These are phyloP conservation scores for Penicillium thymicola DNA, from an alignment of 2,329 filamentous ascomycete genomes.

Conservation along the genomic window DNA sequence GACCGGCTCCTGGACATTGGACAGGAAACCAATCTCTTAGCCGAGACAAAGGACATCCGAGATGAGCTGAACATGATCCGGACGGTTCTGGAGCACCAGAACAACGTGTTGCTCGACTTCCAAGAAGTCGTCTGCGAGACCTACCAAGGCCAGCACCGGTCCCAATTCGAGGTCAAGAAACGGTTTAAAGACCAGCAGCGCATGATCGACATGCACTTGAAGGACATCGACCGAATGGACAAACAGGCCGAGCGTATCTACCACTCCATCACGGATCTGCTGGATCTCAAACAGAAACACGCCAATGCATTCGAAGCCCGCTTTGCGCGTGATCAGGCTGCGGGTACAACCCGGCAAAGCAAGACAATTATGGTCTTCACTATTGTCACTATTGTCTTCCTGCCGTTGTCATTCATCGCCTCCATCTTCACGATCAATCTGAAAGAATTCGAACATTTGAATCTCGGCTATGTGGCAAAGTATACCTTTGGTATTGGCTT, in stretches of 20 bases:
- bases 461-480: constrained; percentile 51
- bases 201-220: constrained; percentile 55
- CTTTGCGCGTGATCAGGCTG: constrained; percentile 56
- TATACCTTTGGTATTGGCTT: constrained; percentile 57
- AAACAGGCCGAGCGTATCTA: constrained; percentile 61
- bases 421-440: constrained; percentile 57
- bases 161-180: constrained; percentile 51
- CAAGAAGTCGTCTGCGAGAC: constrained; percentile 38
- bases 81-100: constrained; percentile 39
- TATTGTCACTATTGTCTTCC: constrained; percentile 57
- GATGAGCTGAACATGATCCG: constrained; percentile 64
- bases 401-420: constrained; percentile 55
- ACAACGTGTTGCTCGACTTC: constrained; percentile 35
- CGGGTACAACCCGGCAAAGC: constrained; percentile 56
- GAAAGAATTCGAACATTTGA: constrained; percentile 46
- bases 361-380: constrained; percentile 60
- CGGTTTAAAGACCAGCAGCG: constrained; percentile 57
- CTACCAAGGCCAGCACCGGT: constrained; percentile 32
- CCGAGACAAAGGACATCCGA: constrained; percentile 65
- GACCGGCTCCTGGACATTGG: constrained; percentile 52
- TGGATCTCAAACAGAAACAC: constrained; percentile 68
- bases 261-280: constrained; percentile 57
- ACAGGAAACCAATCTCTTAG: constrained; percentile 58
- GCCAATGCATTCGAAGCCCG: constrained; percentile 65
- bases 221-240: constrained; percentile 63